Evolutionary conservation across 2,329 filamentous ascomycete species (phyloP).

Genomic region (Fusarium humuli): DNA sequence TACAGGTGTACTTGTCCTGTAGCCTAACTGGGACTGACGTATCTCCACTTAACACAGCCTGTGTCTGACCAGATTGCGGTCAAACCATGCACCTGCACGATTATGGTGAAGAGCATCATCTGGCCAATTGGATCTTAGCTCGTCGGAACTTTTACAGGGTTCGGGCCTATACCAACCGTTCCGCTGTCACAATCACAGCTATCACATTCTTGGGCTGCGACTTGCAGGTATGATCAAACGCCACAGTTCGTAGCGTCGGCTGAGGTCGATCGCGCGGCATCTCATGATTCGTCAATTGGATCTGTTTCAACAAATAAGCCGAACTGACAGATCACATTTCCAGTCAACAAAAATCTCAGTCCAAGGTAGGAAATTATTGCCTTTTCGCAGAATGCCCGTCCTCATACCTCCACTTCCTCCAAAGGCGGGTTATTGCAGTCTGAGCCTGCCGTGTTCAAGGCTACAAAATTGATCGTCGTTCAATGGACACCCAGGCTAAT

Average conservation of each 20-base stretch:
- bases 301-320: no score
- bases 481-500: fast-evolving
- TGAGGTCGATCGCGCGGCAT: neutral
- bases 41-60: fast-evolving
- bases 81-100: neutral
- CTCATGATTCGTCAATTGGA: fast-evolving
- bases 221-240: neutral
- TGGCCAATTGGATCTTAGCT: neutral
- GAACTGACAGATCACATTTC: fast-evolving
- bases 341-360: neutral
- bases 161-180: conserved; percentile 2
- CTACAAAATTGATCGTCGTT: no score
- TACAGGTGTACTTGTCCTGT: neutral
- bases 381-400: neutral
- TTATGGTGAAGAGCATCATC: neutral
- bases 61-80: neutral
- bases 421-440: neutral
- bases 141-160: neutral
- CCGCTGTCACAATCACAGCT: neutral
- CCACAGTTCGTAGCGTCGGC: neutral
- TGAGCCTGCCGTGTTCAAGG: neutral
- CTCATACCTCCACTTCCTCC: neutral
- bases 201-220: neutral
- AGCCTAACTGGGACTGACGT: neutral
- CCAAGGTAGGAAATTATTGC: no score